Percentiles rank a stretch among this genome's conserved stretches.
Conservation (phyloP, 805 yeast genomes). For the Wickerhamiella siamensis region DNA sequence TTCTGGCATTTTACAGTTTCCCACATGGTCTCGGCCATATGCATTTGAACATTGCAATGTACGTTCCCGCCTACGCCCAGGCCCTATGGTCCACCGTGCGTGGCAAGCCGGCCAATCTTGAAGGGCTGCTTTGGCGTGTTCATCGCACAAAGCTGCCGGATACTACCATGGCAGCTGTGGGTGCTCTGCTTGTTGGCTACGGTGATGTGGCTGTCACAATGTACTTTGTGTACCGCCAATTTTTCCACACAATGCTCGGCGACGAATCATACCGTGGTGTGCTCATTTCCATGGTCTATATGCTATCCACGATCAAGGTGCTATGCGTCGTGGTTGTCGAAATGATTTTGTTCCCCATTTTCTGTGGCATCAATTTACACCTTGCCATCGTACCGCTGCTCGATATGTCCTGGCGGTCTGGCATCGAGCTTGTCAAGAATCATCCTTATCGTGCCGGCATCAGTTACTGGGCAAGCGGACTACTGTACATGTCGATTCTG, state of each 20-base stretch:
- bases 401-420: conserved; percentile 1
- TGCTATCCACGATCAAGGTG: conserved; percentile 37
- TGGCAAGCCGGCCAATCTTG: background rate
- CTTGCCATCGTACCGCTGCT: conserved; percentile 44
- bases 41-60: background rate
- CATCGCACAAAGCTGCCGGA: background rate
- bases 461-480: conserved; percentile 58
- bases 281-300: background rate
- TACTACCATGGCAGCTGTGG: background rate
- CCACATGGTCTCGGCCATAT: conserved; percentile 1
- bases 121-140: background rate
- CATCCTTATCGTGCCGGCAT: conserved; percentile 13
- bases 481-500: conserved; percentile 72
- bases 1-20: background rate
- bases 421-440: conserved; percentile 1
- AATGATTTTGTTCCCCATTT: conserved; percentile 69
- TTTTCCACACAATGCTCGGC: background rate
- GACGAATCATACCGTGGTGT: conserved; percentile 1
- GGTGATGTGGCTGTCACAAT: background rate
- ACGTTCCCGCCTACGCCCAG: background rate
- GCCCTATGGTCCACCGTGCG: background rate
- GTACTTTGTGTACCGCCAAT: background rate
- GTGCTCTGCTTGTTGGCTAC: background rate
- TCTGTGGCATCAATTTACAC: conserved; percentile 69
- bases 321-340: conserved; percentile 63